These are phyloP conservation scores for Postia placenta DNA, from an alignment of 768 basidiomycete genomes.

Conservation along the genomic window DNA sequence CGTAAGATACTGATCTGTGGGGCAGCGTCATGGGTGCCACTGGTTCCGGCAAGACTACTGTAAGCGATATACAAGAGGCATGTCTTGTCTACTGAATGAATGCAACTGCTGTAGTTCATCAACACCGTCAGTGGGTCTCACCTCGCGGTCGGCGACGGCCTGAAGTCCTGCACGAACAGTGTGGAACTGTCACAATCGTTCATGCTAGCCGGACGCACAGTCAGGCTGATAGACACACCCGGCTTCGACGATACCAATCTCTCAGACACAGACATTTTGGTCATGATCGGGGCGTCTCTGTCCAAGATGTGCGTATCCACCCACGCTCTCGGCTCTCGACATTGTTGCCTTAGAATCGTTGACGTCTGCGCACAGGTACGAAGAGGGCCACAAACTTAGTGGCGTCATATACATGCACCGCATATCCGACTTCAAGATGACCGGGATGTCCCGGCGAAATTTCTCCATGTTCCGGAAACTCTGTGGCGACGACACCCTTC, in stretches of 20 bases:
- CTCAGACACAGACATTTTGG: constrained; percentile 9
- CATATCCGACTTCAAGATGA: constrained; percentile 17
- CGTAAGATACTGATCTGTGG: neutral
- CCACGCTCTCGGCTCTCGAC: neutral
- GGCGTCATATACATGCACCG: constrained; percentile 21
- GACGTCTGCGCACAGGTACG: constrained; percentile 8
- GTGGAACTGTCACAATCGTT: constrained; percentile 5
- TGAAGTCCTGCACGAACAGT: constrained; percentile 11
- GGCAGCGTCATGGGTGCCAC: constrained; percentile 9
- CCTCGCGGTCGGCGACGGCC: constrained; percentile 2
- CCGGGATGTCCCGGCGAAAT: constrained; percentile 9
- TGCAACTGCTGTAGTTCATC: constrained; percentile 10
- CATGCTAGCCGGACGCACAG: constrained; percentile 4
- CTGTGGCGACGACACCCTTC: constrained; percentile 15
- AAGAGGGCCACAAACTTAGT: constrained; percentile 8
- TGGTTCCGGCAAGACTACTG: constrained; percentile 9
- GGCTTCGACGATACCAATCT: constrained; percentile 15
- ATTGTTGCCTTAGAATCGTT: neutral
- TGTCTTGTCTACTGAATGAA: neutral
- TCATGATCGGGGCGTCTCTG: constrained; percentile 6
- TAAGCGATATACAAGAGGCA: too few species aligned
- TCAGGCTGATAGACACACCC: constrained; percentile 15
- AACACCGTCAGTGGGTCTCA: constrained; percentile 14
- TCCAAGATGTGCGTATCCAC: constrained; percentile 1
- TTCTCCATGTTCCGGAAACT: constrained; percentile 15